Evolutionary conservation across 305 asterid species (phyloP).

Genomic region (Solanum hybrid): DNA sequence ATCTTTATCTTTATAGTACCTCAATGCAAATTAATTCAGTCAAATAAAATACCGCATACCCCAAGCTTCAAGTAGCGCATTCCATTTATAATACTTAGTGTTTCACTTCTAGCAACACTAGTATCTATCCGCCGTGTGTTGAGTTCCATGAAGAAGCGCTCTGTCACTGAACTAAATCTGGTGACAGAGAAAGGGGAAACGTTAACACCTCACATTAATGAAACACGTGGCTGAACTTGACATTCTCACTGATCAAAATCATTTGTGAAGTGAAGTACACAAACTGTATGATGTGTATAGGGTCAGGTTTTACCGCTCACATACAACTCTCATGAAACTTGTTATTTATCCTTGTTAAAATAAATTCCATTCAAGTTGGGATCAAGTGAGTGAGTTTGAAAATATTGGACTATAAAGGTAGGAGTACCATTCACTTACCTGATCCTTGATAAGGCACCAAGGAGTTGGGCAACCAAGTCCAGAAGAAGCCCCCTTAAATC

Average conservation of each 20-base stretch:
- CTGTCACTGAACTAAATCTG: slow-evolving; percentile 98
- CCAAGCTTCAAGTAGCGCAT: slow-evolving; percentile 99
- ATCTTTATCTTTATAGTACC: slow-evolving; percentile 17
- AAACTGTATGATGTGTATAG: background rate
- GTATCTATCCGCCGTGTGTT: slow-evolving; percentile 94
- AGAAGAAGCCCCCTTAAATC: slow-evolving; percentile 97
- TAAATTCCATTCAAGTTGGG: background rate
- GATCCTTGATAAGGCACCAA: slow-evolving; percentile 95
- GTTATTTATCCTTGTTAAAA: background rate
- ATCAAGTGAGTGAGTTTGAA: background rate
- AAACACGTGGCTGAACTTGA: background rate
- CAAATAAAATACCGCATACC: slow-evolving; percentile 42
- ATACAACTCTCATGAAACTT: background rate
- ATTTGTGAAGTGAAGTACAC: background rate
- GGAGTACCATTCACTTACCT: slow-evolving; percentile 34
- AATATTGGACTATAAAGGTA: background rate
- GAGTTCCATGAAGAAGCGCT: slow-evolving; percentile 98
- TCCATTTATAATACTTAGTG: slow-evolving; percentile 90
- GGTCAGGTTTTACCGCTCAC: background rate
- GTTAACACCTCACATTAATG: background rate
- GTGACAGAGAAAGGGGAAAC: slow-evolving; percentile 11
- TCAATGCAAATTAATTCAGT: slow-evolving; percentile 10
- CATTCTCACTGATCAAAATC: background rate
- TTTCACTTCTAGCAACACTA: slow-evolving; percentile 88
- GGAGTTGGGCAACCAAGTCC: slow-evolving; percentile 97